Percentiles rank a stretch among this genome's conserved stretches.
These are phyloP conservation scores for Parathielavia appendiculata DNA, from an alignment of 495 filamentous ascomycete species.

Conservation along the genomic window DNA sequence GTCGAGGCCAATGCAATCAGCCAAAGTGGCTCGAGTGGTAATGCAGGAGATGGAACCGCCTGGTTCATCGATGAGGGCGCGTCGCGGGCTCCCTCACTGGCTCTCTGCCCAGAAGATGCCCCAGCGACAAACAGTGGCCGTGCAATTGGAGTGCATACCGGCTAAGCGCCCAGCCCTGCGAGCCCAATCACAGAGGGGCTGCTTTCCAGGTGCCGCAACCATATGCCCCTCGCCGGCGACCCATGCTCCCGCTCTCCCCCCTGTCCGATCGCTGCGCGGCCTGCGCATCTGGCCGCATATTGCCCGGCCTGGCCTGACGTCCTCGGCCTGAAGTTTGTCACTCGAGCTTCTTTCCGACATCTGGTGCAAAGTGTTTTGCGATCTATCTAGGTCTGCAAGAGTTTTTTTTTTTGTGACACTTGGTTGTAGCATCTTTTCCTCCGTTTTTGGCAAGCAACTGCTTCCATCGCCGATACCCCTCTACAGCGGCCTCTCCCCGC, in stretches of 20 bases:
- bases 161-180: conserved; percentile 29
- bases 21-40: conserved; percentile 6
- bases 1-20: conserved; percentile 10
- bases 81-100: conserved; percentile 27
- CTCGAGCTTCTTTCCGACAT: conserved; percentile 8
- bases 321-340: neutral
- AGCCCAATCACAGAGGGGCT: conserved; percentile 31
- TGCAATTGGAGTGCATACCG: conserved; percentile 2
- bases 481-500: neutral
- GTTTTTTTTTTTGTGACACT: neutral
- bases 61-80: conserved; percentile 21
- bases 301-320: conserved; percentile 30
- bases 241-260: conserved; percentile 7
- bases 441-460: neutral
- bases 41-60: conserved; percentile 21
- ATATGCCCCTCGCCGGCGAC: conserved; percentile 10
- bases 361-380: neutral
- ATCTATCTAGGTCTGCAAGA: neutral
- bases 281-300: conserved; percentile 38
- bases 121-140: neutral
- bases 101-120: conserved; percentile 18
- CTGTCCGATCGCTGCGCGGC: conserved; percentile 20
- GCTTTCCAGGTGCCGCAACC: conserved; percentile 21
- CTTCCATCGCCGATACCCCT: neutral
- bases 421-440: neutral